A percentile compares a stretch with the other conserved stretches of the same genome.
Evolutionary conservation across 768 basidiomycete genomes (phyloP).

Genomic region (Pleurotus salmoneostramineus): DNA sequence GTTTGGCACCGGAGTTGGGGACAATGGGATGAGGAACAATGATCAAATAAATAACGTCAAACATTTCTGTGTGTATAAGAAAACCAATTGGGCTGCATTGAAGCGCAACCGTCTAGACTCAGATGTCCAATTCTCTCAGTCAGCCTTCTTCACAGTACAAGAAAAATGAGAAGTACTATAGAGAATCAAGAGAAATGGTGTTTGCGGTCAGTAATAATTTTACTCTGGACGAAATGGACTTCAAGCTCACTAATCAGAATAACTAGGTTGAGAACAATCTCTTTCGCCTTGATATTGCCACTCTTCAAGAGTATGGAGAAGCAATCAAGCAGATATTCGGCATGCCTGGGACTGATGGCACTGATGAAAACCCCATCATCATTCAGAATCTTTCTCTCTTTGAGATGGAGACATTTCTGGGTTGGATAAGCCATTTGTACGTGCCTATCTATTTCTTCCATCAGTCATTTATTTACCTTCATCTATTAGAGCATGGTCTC

Average conservation of each 20-base stretch:
- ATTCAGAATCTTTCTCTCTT: background rate
- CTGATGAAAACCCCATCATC: conserved; percentile 2
- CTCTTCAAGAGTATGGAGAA: background rate
- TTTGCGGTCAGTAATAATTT: background rate
- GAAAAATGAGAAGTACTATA: too few species aligned
- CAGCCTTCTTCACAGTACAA: too few species aligned
- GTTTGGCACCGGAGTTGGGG: background rate
- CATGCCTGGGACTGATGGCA: background rate
- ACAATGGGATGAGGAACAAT: background rate
- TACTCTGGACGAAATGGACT: too few species aligned
- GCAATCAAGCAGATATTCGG: background rate
- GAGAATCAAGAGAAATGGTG: background rate
- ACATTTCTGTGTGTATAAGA: background rate
- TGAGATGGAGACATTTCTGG: conserved; percentile 6
- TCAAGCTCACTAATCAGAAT: background rate
- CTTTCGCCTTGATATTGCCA: background rate
- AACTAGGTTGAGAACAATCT: background rate
- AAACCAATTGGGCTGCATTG: background rate
- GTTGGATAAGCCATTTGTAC: conserved; percentile 4
- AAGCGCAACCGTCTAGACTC: too few species aligned
- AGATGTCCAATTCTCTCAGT: too few species aligned
- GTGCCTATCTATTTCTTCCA: background rate
- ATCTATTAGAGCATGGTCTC: background rate
- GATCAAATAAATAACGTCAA: background rate
- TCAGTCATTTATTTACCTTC: background rate